These are phyloP conservation scores for Hyaloscypha bicolor DNA, from an alignment of 495 filamentous ascomycete species.

Conservation along the genomic window DNA sequence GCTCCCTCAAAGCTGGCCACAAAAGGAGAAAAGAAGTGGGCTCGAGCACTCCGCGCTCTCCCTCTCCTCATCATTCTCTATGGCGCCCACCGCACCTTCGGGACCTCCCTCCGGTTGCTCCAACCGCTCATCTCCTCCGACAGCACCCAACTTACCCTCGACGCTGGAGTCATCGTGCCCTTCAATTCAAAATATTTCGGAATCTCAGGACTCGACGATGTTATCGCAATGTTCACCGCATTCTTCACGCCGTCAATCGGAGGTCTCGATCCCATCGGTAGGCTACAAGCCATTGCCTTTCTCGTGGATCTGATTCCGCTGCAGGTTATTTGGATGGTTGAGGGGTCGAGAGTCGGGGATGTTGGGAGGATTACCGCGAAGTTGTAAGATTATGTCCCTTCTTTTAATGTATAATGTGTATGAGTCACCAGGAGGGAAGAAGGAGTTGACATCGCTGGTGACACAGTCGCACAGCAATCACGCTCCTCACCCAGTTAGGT, in stretches of 20 bases:
- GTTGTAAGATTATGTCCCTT: constrained; percentile 7
- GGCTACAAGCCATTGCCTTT: constrained; percentile 26
- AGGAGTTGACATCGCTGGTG: not conserved
- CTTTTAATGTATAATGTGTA: not conserved
- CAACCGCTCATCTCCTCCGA: not conserved
- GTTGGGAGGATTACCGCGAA: constrained; percentile 9
- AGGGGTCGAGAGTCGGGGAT: constrained; percentile 22
- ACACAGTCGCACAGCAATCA: constrained; percentile 34
- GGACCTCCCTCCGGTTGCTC: not conserved
- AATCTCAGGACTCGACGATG: constrained; percentile 8
- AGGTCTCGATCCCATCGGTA: constrained; percentile 5
- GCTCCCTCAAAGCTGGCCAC: not conserved
- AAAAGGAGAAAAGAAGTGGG: not conserved
- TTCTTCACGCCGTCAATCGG: constrained; percentile 24
- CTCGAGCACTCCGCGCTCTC: not conserved
- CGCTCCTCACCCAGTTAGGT: constrained; percentile 36
- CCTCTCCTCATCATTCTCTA: not conserved
- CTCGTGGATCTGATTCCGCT: constrained; percentile 22
- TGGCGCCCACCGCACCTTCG: not conserved
- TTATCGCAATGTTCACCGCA: constrained; percentile 13
- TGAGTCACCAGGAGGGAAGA: not conserved
- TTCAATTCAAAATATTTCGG: constrained; percentile 11
- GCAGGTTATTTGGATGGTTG: constrained; percentile 25
- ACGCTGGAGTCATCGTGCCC: not conserved
- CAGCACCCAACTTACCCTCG: not conserved